Percentiles rank a stretch among this genome's conserved stretches.
These are phyloP conservation scores for Rosa rugosa DNA, from an alignment of 306 rosid species.

Conservation along the genomic window DNA sequence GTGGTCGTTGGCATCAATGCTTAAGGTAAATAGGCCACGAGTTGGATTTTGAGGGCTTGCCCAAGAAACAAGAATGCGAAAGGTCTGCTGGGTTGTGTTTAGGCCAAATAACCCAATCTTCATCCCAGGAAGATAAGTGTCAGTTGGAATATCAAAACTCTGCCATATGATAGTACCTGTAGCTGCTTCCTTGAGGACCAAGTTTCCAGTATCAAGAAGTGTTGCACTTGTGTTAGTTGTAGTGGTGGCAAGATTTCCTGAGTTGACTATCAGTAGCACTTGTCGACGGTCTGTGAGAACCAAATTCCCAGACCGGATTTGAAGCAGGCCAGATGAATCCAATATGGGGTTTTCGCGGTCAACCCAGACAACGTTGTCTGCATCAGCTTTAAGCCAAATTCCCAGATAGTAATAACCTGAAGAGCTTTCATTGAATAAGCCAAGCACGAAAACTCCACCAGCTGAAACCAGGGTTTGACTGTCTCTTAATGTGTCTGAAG, in stretches of 20 bases:
- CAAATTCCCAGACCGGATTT: conserved; percentile 11
- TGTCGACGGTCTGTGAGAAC: conserved; percentile 18
- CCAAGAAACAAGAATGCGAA: conserved; percentile 24
- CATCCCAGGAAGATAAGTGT: conserved; percentile 25
- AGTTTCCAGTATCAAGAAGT: conserved; percentile 18
- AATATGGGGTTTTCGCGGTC: conserved; percentile 8
- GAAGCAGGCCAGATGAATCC: conserved; percentile 5
- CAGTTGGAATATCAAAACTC: conserved; percentile 17
- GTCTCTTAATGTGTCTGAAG: background rate
- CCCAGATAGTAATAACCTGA: conserved; percentile 19
- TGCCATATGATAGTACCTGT: conserved; percentile 15
- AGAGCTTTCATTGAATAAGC: conserved; percentile 4
- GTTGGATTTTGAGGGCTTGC: conserved; percentile 12
- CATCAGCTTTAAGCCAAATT: conserved; percentile 18
- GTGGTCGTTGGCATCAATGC: background rate
- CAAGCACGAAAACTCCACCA: conserved; percentile 19
- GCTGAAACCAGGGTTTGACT: conserved; percentile 17
- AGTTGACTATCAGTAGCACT: conserved; percentile 2
- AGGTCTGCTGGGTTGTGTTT: background rate
- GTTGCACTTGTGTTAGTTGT: conserved; percentile 9
- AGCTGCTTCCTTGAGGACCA: background rate
- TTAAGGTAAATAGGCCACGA: conserved; percentile 7
- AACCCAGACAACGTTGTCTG: conserved; percentile 17
- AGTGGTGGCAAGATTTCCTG: background rate
- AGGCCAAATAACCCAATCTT: conserved; percentile 9